Evolutionary conservation across 139 green algal genomes (phyloP).

Genomic region (Chlorella sp.): DNA sequence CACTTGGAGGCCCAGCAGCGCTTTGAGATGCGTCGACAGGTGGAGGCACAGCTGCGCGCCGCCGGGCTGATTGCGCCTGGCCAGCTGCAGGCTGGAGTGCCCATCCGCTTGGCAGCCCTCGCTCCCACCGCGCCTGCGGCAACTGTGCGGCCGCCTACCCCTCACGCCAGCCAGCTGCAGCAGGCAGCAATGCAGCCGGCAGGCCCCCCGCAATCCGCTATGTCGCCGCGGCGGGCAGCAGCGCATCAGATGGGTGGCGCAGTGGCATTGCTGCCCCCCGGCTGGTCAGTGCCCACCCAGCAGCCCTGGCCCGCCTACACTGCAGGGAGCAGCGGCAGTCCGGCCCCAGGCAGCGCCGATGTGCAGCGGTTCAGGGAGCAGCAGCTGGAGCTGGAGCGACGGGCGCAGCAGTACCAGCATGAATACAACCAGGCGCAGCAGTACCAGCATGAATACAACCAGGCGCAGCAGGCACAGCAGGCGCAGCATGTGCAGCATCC

Average conservation of each 20-base stretch:
- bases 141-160: background rate
- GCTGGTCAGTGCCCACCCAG: no score
- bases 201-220: no score
- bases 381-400: background rate
- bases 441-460: background rate
- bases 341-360: no score
- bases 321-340: no score
- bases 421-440: background rate
- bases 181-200: no score
- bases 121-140: background rate
- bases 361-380: background rate
- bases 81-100: background rate
- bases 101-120: background rate
- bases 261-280: no score
- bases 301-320: no score
- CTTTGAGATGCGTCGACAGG: background rate
- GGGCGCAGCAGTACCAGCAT: background rate
- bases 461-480: background rate
- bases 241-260: no score
- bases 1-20: background rate
- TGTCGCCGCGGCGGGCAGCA: no score
- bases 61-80: background rate
- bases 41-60: background rate
- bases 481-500: background rate
- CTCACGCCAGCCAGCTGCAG: background rate